A percentile compares a stretch with the other conserved stretches of the same genome.
Conservation (phyloP, 139 green algal species). For the Chlorella sp. region DNA sequence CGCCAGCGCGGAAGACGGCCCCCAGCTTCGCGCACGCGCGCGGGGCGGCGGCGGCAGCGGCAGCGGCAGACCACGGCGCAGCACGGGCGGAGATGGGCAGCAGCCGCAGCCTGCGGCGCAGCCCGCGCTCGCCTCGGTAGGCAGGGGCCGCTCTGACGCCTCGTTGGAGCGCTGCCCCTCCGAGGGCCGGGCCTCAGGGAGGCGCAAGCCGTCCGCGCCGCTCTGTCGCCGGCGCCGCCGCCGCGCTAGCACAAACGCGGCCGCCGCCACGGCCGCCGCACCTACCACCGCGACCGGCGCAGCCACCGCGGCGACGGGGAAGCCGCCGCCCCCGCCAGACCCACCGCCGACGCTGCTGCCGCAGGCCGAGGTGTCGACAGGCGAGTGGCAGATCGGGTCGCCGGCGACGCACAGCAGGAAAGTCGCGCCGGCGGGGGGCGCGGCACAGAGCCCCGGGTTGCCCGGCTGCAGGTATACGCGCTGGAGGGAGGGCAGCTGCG, state of each 20-base stretch:
- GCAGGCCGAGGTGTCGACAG: background rate
- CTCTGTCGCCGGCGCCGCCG: background rate
- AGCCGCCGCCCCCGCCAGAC: conserved; percentile 1
- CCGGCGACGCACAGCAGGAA: background rate
- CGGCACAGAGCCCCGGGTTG: background rate
- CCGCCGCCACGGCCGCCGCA: background rate
- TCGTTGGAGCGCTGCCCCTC: no score
- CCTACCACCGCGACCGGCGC: background rate
- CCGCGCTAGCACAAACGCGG: background rate
- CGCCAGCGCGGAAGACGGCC: no score
- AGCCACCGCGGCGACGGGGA: background rate
- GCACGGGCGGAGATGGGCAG: no score
- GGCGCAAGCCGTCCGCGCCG: background rate
- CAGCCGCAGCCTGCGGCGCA: no score
- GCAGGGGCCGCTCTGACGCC: no score
- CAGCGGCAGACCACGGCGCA: no score
- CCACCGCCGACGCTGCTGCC: no score
- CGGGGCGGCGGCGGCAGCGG: no score
- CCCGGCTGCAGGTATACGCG: background rate
- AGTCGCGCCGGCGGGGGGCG: background rate
- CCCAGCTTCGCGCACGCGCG: no score
- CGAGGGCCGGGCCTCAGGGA: no score
- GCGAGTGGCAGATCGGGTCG: background rate
- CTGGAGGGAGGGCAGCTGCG: background rate
- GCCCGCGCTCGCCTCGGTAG: no score